These are phyloP conservation scores for Pythium chondricola DNA, from an alignment of 352 stramenopile genomes.

Conservation along the genomic window DNA sequence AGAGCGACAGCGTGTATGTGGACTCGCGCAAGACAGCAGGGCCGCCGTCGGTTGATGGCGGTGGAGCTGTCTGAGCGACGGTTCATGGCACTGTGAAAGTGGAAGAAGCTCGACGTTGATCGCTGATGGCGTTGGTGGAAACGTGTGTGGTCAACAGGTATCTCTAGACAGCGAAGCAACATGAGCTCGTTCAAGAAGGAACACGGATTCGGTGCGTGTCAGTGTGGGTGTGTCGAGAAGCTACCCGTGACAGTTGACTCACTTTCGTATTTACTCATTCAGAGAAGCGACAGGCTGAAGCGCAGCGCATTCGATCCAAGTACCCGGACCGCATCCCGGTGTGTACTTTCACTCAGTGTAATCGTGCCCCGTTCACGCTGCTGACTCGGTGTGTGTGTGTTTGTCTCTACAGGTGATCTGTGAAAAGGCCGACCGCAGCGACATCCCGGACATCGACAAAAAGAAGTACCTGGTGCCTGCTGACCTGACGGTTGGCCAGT, in stretches of 20 bases:
- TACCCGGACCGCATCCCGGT: conserved; percentile 98
- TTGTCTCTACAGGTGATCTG: conserved; percentile 91
- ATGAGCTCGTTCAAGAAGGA: conserved; percentile 92
- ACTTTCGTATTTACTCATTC: too few relatives aligned
- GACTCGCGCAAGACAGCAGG: too few relatives aligned
- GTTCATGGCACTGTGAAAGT: neutral
- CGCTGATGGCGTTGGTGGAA: neutral
- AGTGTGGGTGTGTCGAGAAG: too few relatives aligned
- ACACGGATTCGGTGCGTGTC: conserved; percentile 74
- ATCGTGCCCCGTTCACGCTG: too few relatives aligned
- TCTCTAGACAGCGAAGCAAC: conserved; percentile 9
- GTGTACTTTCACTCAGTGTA: neutral
- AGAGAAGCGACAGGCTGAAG: conserved; percentile 97
- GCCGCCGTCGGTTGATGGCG: too few relatives aligned
- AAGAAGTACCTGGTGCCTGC: conserved; percentile 98
- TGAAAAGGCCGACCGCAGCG: conserved; percentile 94
- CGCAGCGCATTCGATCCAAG: conserved; percentile 97
- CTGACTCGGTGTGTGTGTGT: too few relatives aligned
- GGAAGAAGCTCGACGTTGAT: too few relatives aligned
- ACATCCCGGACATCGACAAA: conserved; percentile 99
- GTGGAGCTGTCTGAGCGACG: too few relatives aligned
- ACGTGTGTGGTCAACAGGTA: neutral
- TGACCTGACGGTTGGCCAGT: conserved; percentile 97
- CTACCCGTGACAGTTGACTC: too few relatives aligned
- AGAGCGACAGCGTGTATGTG: neutral